Evolutionary conservation across 495 filamentous ascomycete genomes (phyloP), one percentile per base, ranked within the genome.

Genomic region (Trichodelitschia bisporula): DNA sequence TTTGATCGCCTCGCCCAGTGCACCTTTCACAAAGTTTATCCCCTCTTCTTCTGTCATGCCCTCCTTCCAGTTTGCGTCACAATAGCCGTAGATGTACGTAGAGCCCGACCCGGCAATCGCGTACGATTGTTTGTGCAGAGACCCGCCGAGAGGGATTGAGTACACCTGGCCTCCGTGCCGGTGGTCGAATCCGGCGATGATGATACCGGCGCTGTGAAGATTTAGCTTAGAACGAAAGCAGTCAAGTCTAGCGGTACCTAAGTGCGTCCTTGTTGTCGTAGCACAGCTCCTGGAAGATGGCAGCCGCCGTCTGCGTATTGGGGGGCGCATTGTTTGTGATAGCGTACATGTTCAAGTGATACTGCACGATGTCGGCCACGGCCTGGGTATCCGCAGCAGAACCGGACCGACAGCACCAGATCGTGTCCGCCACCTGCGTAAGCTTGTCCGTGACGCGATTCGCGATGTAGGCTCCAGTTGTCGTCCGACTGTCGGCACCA

Each of bases 391-490:
- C 86, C 42, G 86, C 86, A 14, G 86, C 86, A 8, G 86, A 95
- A 18, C 86, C 86, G 31, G 89, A 93, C 40, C 72, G 73, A 57
- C 86, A 97, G 62, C 86, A 97, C 86, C 86, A 97, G 51, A 97
- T 93, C 29, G 84, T 95, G 53, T 95, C 86, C 54, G 90, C 77
- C 25, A 97, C 83, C 55, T 83, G 78, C 39, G 89, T 97, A 47
- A 97, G 70, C 62, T 97, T 97, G 61, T 97, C 86, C 34, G 86
- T 95, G 29, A 97, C 89, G 57, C 86, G 73, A 53, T 97, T 97
- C 44, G 86, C 89, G 48, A 97, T 95, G 64, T 91, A 95, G 38
- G 86, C 72, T 45, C 86, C 86, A 33, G 86, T 95, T n/a, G 86
- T 95, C 43, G 86, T 97, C 58, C 86, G 71, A 43, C 80, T 91